Base-by-base conservation (phyloP, 2,329 filamentous ascomycete genomes). In the Aspergillus spinulosporus region DNA sequence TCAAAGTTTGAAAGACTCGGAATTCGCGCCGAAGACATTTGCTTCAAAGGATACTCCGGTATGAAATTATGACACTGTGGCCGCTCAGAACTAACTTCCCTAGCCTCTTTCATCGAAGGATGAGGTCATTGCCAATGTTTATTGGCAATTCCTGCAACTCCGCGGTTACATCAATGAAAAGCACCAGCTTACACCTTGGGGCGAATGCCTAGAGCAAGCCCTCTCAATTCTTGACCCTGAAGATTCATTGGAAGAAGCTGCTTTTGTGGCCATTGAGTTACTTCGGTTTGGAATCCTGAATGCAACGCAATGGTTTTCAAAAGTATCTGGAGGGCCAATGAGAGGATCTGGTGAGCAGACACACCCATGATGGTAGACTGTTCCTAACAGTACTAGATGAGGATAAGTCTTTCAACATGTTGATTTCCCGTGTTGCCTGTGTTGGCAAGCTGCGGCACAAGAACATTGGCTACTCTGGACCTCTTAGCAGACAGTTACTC, bases 131-230 rank as follows among this genome's bases (percentile, higher is more conserved):
- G 78, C 91, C 14, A 90, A 96, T 65, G 84, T 88, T 5, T 82
- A 93, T 57, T 97, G 91, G 88, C 85, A 92, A 54, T 94, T 97
- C 74, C 81, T 99, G 21, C 90, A 96, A 68, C 81, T 97, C 48
- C 86, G 92, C 57, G 92, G 88, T 26, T 99, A 97, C 67, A 81
- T 96, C 46, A 85, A 94, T 64, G 80, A 84, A 47, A 82, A 84
- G 57, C 93, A 97, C 73, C 84, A 87, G 58, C 81, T 97, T 59
- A 96, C 92, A 6, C 75, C 79, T 6, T 96, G 92, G 91, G 94
- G 93, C 12, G 85, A 87, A 65, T 90, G 90, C 15, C 79, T 97
- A 39, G 85, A 86, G 31, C 83, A 84, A 32, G 87, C 89, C 3
- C 76, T 96, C 28, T 78, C 86, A 55, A 77, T 81, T 6, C 74